A percentile compares a stretch with the other conserved stretches of the same genome.
These are phyloP conservation scores for Garcia nutans DNA, from an alignment of 345 rosid genomes.

Conservation along the genomic window DNA sequence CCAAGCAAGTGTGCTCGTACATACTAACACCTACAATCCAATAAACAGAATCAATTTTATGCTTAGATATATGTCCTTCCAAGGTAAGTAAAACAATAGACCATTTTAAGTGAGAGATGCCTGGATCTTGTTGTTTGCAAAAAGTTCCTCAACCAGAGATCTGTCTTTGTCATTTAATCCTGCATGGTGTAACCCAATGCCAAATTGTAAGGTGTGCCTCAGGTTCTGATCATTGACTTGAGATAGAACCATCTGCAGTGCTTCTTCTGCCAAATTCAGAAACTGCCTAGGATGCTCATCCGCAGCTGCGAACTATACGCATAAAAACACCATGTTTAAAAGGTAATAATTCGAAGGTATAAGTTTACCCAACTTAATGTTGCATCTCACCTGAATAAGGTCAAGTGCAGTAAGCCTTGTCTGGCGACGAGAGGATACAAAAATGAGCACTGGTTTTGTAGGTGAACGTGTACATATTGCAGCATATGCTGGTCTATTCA, in stretches of 20 bases:
- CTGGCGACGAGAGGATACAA: slow-evolving; percentile 97
- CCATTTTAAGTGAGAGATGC: slow-evolving; percentile 33
- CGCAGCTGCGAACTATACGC: slow-evolving; percentile 75
- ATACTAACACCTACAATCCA: slow-evolving; percentile 68
- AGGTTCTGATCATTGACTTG: slow-evolving; percentile 93
- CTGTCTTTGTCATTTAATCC: slow-evolving; percentile 94
- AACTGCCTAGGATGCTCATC: slow-evolving; percentile 94
- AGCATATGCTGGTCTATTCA: slow-evolving; percentile 99
- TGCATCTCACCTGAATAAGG: slow-evolving; percentile 76
- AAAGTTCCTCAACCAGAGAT: slow-evolving; percentile 93
- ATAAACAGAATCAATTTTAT: neutral
- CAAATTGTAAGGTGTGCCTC: slow-evolving; percentile 93
- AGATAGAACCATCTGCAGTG: slow-evolving; percentile 88
- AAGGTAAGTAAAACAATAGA: slow-evolving; percentile 10
- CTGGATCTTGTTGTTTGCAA: slow-evolving; percentile 96
- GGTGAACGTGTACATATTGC: slow-evolving; percentile 98
- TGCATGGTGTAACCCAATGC: slow-evolving; percentile 96
- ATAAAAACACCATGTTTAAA: neutral
- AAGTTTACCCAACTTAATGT: slow-evolving; percentile 21
- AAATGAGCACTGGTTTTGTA: slow-evolving; percentile 90
- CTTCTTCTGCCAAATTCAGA: slow-evolving; percentile 79
- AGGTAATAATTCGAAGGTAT: neutral
- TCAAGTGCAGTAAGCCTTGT: slow-evolving; percentile 97
- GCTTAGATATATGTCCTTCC: neutral
- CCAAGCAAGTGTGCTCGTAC: slow-evolving; percentile 97